A percentile compares a stretch with the other conserved stretches of the same genome.
Conservation (phyloP, 768 basidiomycete species). For the Rickenella mellea region DNA sequence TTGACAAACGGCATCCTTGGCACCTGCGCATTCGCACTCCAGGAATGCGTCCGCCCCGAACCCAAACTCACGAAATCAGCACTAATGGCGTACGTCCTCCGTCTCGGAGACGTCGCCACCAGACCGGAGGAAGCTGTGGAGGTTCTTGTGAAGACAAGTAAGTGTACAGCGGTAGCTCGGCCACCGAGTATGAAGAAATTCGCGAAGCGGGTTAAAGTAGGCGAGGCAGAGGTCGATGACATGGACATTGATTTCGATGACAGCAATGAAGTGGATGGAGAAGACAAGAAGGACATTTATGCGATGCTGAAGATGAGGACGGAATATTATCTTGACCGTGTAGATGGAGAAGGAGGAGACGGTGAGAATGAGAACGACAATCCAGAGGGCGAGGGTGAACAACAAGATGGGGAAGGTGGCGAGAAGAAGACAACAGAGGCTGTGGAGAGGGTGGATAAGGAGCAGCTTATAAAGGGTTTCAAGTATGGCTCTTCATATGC, state of each 20-base stretch:
- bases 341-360: too few species aligned
- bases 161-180: slow-evolving; percentile 63
- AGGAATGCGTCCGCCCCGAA: slow-evolving; percentile 51
- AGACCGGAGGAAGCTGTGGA: slow-evolving; percentile 65
- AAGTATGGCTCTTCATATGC: slow-evolving; percentile 87
- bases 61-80: slow-evolving; percentile 60
- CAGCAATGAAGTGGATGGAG: slow-evolving; percentile 8
- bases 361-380: slow-evolving; percentile 27
- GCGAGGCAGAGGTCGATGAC: slow-evolving; percentile 22
- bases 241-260: slow-evolving; percentile 22
- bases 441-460: slow-evolving; percentile 58
- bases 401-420: slow-evolving; percentile 23
- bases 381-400: slow-evolving; percentile 17
- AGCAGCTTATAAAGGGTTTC: slow-evolving; percentile 73
- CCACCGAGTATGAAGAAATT: slow-evolving; percentile 80
- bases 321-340: slow-evolving; percentile 50
- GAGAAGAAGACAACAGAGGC: slow-evolving; percentile 27
- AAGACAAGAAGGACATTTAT: slow-evolving; percentile 20
- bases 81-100: slow-evolving; percentile 53
- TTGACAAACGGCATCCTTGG: slow-evolving; percentile 47
- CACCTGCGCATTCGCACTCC: slow-evolving; percentile 56
- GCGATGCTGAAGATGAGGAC: slow-evolving; percentile 32
- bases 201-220: slow-evolving; percentile 15
- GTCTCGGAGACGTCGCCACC: slow-evolving; percentile 67
- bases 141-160: slow-evolving; percentile 65